These are phyloP conservation scores for Fusarium sarcochroum DNA, from an alignment of 2,329 filamentous ascomycete genomes.

Conservation along the genomic window DNA sequence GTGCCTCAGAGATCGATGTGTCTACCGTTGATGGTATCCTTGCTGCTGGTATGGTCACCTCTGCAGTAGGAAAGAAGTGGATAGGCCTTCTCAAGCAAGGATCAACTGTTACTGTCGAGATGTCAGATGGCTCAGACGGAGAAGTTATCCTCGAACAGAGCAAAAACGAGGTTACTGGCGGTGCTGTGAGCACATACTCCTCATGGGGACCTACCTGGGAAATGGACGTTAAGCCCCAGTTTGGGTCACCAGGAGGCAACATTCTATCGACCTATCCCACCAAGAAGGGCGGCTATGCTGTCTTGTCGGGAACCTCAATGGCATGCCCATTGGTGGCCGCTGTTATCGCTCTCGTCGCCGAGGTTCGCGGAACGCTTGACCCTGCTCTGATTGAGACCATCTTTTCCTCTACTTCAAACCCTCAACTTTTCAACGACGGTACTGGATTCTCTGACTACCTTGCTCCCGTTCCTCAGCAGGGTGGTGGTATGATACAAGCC, in stretches of 20 bases:
- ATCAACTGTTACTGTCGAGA: constrained; percentile 59
- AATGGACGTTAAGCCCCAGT: constrained; percentile 68
- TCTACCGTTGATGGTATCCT: constrained; percentile 16
- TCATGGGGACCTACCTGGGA: constrained; percentile 74
- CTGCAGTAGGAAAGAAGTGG: constrained; percentile 20
- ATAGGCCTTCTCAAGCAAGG: constrained; percentile 46
- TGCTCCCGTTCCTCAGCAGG: constrained; percentile 72
- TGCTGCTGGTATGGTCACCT: constrained; percentile 21
- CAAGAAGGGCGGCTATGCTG: constrained; percentile 63
- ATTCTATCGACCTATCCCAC: constrained; percentile 71
- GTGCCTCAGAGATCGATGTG: constrained; percentile 19
- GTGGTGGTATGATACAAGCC: constrained; percentile 71
- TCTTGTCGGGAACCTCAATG: constrained; percentile 72
- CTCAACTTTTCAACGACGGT: constrained; percentile 64
- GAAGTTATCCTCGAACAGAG: constrained; percentile 51
- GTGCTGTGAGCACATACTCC: constrained; percentile 66
- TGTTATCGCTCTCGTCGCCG: constrained; percentile 66
- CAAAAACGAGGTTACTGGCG: constrained; percentile 62
- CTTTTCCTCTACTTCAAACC: constrained; percentile 64
- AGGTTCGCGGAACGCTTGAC: constrained; percentile 65
- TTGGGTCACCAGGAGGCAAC: constrained; percentile 67
- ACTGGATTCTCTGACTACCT: constrained; percentile 54
- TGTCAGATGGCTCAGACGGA: constrained; percentile 54
- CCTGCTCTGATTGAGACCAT: constrained; percentile 64
- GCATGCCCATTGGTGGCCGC: constrained; percentile 69